Evolutionary conservation across 1,139 yeast genomes (phyloP), one percentile per base, ranked within the genome.

Genomic region (Groenewaldozyma auringiensis): DNA sequence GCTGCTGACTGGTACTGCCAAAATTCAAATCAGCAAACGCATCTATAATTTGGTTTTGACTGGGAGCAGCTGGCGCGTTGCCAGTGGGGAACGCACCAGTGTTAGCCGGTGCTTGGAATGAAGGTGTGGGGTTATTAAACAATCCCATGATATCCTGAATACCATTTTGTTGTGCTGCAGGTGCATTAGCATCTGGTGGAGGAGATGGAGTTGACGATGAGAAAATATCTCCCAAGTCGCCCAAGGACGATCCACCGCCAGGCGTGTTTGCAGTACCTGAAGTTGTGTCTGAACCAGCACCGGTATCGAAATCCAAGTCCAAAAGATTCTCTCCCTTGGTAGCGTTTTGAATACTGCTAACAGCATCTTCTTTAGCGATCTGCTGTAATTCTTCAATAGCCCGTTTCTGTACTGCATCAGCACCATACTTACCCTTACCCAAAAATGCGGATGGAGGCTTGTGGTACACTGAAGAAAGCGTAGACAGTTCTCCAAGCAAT

Each of bases 391-490:
- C 96, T 53, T 84, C 89, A 46, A 88, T 72, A 38, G 77, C 83
- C 62, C 75, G 62, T 63, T 70, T 63, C 63, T 72, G 65, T 52
- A 69, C 63, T 43, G 70, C 71, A 40, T 67, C 72, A 4, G 70
- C 62, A 20, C 72, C 74, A 45, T 67, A 67, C 48, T 64, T 57
- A 18, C 73, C 69, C 47, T 68, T 67, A 46, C 76, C 79, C 53
- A 81, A 72, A 60, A 84, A 83, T 34, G 82, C 72, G 34, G 78
- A 71, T 4, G 87, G 79, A 9, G 96, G 95, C 60, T 83, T 83
- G 64, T 85, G 94, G 60, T 87, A 86, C 2, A 92, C 94, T 0
- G 96, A 86, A 20, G 96, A 83, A 52, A 92, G 74, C 2, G 94
- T 84, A 1, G 95, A 82, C 48, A 92, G 69, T 60, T 89, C 95